A percentile compares a stretch with the other conserved stretches of the same genome.
These are phyloP conservation scores for Asterochloris erici DNA, from an alignment of 139 green algal genomes.

Conservation along the genomic window DNA sequence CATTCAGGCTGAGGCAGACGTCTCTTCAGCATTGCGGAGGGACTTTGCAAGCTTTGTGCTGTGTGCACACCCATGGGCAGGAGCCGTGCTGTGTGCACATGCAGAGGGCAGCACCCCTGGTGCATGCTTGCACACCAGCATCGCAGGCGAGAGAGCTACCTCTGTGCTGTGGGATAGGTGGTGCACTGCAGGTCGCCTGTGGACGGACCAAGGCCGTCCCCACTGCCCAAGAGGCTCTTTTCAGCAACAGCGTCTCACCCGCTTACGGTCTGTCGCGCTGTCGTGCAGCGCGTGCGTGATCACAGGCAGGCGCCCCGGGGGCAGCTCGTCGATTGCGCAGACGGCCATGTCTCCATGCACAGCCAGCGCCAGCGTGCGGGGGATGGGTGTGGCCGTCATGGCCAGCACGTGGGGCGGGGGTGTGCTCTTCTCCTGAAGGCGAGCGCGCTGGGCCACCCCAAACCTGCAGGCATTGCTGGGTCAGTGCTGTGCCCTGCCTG, in stretches of 20 bases:
- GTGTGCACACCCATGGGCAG: too few species aligned
- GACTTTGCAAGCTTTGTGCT: too few species aligned
- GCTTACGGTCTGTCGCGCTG: constrained; percentile 10
- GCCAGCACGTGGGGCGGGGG: constrained; percentile 83
- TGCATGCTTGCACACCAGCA: too few species aligned
- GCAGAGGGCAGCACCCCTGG: too few species aligned
- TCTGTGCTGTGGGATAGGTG: too few species aligned
- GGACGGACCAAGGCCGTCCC: too few species aligned
- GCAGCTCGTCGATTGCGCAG: constrained; percentile 62
- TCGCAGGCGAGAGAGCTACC: too few species aligned
- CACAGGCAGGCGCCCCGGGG: constrained; percentile 64
- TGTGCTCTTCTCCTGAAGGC: constrained; percentile 43
- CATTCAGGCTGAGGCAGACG: too few species aligned
- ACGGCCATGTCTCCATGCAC: constrained; percentile 60
- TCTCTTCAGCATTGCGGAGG: too few species aligned
- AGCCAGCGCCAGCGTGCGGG: constrained; percentile 82
- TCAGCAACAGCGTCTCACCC: constrained; percentile 20
- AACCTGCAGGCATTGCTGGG: constrained; percentile 57
- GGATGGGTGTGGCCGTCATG: constrained; percentile 97
- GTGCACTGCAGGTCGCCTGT: too few species aligned
- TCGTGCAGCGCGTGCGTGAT: constrained; percentile 44
- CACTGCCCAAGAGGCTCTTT: too few species aligned
- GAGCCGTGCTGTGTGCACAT: too few species aligned
- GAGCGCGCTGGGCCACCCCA: constrained; percentile 79
- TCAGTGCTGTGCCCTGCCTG: neutral